Percentiles rank a stretch among this genome's conserved stretches.
phyloP scores from a whole-genome alignment of 768 basidiomycete species.

The Candolleomyces eurysporus region DNA sequence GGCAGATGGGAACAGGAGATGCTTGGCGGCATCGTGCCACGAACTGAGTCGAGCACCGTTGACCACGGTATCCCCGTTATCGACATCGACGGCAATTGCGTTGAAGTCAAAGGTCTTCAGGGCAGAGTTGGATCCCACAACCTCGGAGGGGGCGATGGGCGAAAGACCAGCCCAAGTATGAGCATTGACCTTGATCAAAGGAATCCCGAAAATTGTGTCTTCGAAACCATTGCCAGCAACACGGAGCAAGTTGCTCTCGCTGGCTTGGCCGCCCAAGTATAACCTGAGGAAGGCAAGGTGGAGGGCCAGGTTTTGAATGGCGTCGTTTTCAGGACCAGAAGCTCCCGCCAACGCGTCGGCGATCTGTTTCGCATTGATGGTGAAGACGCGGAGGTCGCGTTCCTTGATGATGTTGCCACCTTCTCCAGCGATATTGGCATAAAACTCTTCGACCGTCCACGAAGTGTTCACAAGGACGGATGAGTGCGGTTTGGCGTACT shows the following conservation, averaged over 20 bases:
- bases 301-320: slow-evolving; percentile 55
- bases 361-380: slow-evolving; percentile 55
- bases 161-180: slow-evolving; percentile 66
- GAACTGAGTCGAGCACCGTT: slow-evolving; percentile 61
- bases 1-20: slow-evolving; percentile 82
- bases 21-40: slow-evolving; percentile 87
- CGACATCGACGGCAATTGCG: slow-evolving; percentile 67
- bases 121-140: slow-evolving; percentile 15
- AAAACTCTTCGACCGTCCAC: slow-evolving; percentile 76
- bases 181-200: slow-evolving; percentile 51
- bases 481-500: slow-evolving; percentile 63
- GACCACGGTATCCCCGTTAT: slow-evolving; percentile 52
- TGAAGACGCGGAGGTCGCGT: slow-evolving; percentile 56
- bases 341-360: slow-evolving; percentile 39
- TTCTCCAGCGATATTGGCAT: slow-evolving; percentile 58
- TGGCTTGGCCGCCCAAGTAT: slow-evolving; percentile 68
- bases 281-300: slow-evolving; percentile 84
- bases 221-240: slow-evolving; percentile 48
- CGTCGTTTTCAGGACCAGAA: slow-evolving; percentile 33
- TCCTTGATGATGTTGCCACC: slow-evolving; percentile 45
- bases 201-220: slow-evolving; percentile 44
- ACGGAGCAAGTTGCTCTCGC: slow-evolving; percentile 49
- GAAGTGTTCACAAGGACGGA: slow-evolving; percentile 70
- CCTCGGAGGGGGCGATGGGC: slow-evolving; percentile 39
- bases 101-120: slow-evolving; percentile 70